Evolutionary conservation across 2,329 filamentous ascomycete genomes (phyloP).

Genomic region (Pseudogymnoascus sp.): DNA sequence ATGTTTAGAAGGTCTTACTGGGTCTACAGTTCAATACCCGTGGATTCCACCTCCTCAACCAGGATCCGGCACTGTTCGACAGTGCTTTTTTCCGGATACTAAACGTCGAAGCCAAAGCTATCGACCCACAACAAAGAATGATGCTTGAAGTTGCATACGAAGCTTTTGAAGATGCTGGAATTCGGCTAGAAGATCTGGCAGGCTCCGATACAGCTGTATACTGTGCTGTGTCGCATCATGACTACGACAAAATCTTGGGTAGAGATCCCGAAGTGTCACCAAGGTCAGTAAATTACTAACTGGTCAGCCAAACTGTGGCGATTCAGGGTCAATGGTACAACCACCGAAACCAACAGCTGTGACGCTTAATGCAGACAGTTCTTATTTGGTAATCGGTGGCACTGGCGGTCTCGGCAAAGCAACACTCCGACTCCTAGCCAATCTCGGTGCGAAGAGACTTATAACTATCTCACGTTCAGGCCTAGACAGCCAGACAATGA

Average conservation of each 20-base stretch:
- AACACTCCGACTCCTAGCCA: neutral
- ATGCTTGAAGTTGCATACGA: slow-evolving; percentile 24
- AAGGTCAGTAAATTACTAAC: slow-evolving; percentile 9
- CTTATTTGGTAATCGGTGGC: neutral
- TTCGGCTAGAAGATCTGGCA: slow-evolving; percentile 10
- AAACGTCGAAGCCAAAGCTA: slow-evolving; percentile 19
- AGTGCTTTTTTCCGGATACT: slow-evolving; percentile 17
- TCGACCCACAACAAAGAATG: slow-evolving; percentile 27
- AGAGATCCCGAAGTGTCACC: slow-evolving; percentile 20
- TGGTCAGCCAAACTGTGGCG: neutral
- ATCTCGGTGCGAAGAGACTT: neutral
- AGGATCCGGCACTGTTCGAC: slow-evolving; percentile 17
- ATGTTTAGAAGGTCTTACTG: neutral
- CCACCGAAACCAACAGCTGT: neutral
- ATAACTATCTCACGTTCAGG: neutral
- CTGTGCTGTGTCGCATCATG: neutral
- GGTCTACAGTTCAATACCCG: neutral
- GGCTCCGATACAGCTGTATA: neutral
- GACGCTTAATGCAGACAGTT: neutral
- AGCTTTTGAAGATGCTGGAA: slow-evolving; percentile 23
- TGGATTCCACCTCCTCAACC: slow-evolving; percentile 14
- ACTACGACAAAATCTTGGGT: slow-evolving; percentile 2
- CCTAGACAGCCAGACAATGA: neutral
- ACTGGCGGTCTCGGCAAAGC: neutral
- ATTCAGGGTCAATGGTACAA: neutral